These are phyloP conservation scores for Globisporangium acanthophoron DNA, from an alignment of 352 stramenopile species.

Conservation along the genomic window DNA sequence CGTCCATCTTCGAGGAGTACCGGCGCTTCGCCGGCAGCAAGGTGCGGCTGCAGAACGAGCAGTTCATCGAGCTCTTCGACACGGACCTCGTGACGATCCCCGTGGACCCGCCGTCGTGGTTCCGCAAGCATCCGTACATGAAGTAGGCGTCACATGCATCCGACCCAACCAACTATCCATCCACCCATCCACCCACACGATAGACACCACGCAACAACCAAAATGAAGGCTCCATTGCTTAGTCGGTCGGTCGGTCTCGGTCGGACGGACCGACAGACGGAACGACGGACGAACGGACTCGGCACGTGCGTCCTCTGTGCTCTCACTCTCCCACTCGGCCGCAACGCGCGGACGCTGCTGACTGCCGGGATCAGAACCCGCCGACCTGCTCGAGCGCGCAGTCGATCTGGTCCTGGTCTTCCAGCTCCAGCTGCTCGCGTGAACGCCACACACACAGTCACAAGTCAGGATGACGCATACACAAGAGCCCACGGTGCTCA, in stretches of 20 bases:
- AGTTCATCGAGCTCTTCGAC: slow-evolving; percentile 95
- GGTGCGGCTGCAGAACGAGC: slow-evolving; percentile 90
- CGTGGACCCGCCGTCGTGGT: slow-evolving; percentile 64
- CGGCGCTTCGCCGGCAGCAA: slow-evolving; percentile 87
- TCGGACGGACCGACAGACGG: too few species aligned
- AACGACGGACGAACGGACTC: not conserved
- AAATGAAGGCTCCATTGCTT: not conserved
- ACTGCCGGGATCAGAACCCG: slow-evolving; percentile 32
- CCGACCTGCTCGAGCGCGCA: slow-evolving; percentile 91
- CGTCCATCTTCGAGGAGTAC: slow-evolving; percentile 93
- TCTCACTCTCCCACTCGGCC: too few species aligned
- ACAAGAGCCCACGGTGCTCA: too few species aligned
- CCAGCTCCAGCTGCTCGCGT: slow-evolving; percentile 84
- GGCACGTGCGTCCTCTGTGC: too few species aligned
- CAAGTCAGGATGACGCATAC: not conserved
- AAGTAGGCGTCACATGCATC: slow-evolving; percentile 1
- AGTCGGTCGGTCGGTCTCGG: too few species aligned
- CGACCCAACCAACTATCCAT: not conserved
- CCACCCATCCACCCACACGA: not conserved
- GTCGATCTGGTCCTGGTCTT: slow-evolving; percentile 98
- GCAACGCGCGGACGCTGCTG: not conserved
- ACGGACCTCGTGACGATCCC: slow-evolving; percentile 88
- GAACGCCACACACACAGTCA: not conserved
- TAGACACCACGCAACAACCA: not conserved
- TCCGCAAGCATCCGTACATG: slow-evolving; percentile 48